Percentiles rank a stretch among this genome's conserved stretches.
Conservation (phyloP, 2,329 filamentous ascomycete species). For the Didymosphaeria variabile region DNA sequence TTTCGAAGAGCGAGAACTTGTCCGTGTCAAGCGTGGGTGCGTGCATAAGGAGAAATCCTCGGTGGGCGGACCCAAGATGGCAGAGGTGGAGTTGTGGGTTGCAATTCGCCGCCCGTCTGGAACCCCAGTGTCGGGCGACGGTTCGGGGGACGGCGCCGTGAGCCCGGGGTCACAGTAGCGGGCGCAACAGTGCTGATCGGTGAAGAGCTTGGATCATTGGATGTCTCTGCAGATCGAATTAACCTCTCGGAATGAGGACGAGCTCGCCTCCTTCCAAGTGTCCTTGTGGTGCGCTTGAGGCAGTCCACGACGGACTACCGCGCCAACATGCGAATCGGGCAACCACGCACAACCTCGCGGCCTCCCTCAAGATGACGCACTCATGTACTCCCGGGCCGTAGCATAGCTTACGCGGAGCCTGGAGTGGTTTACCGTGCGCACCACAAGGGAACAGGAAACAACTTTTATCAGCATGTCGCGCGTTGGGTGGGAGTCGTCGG, state of each 20-base stretch:
- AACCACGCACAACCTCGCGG: no score
- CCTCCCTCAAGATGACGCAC: background rate
- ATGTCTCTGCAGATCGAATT: background rate
- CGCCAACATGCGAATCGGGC: no score
- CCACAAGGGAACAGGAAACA: background rate
- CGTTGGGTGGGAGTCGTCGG: no score
- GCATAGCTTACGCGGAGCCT: background rate
- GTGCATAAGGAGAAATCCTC: slow-evolving; percentile 11
- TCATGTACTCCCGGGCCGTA: background rate
- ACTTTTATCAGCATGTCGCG: no score
- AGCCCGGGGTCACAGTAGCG: slow-evolving; percentile 17
- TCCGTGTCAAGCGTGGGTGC: slow-evolving; percentile 26
- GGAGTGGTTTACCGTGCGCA: background rate
- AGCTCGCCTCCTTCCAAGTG: slow-evolving; percentile 2
- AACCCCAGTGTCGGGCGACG: slow-evolving; percentile 22
- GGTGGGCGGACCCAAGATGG: slow-evolving; percentile 11
- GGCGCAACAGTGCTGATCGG: slow-evolving; percentile 5
- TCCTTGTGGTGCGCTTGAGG: background rate
- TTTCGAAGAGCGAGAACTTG: slow-evolving; percentile 35
- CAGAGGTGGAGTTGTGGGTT: slow-evolving; percentile 29
- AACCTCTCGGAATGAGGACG: background rate
- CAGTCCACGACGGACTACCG: background rate
- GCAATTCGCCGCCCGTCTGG: slow-evolving; percentile 24
- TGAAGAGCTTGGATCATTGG: slow-evolving; percentile 7
- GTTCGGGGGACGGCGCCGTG: slow-evolving; percentile 21